Conservation (phyloP, 2,329 filamentous ascomycete species). For the Incumbomyces lentus region DNA sequence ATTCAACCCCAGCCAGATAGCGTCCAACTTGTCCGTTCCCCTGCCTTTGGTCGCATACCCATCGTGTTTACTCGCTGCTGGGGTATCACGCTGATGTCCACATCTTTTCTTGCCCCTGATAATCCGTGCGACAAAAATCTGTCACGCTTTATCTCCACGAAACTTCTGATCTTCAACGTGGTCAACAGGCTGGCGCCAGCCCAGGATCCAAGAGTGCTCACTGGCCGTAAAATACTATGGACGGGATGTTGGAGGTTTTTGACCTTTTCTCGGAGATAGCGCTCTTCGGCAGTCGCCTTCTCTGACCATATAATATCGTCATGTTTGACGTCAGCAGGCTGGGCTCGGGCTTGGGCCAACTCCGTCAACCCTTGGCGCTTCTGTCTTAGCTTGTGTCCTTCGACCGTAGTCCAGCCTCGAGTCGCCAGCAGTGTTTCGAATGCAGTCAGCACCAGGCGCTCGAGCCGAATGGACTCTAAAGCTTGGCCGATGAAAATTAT, state of each 20-base stretch:
- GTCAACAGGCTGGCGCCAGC: constrained; percentile 53
- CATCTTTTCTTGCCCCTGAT: constrained; percentile 35
- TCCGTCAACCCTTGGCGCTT: constrained; percentile 20
- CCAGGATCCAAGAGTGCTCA: constrained; percentile 55
- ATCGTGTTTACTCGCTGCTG: constrained; percentile 29
- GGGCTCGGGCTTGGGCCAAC: constrained; percentile 16
- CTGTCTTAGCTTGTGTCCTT: constrained; percentile 1
- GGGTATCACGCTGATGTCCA: constrained; percentile 28
- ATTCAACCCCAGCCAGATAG: constrained; percentile 36
- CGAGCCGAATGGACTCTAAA: constrained; percentile 67
- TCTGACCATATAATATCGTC: constrained; percentile 35
- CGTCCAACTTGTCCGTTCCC: constrained; percentile 40
- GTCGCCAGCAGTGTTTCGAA: constrained; percentile 50
- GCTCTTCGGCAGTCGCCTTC: constrained; percentile 50
- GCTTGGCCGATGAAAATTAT: constrained; percentile 79
- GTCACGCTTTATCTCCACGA: constrained; percentile 55
- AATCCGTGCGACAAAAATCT: constrained; percentile 46
- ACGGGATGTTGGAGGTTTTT: constrained; percentile 29
- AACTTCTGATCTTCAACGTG: constrained; percentile 48
- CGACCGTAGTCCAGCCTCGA: constrained; percentile 1
- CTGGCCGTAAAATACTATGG: constrained; percentile 37
- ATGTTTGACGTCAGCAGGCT: constrained; percentile 13
- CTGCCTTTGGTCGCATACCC: constrained; percentile 22
- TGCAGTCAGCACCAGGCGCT: constrained; percentile 65
- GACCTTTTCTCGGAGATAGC: constrained; percentile 41